Percentiles rank a stretch among this genome's conserved stretches.
Evolutionary conservation across 2,329 filamentous ascomycete genomes (phyloP).

Genomic region (Fusarium decemcellulare): DNA sequence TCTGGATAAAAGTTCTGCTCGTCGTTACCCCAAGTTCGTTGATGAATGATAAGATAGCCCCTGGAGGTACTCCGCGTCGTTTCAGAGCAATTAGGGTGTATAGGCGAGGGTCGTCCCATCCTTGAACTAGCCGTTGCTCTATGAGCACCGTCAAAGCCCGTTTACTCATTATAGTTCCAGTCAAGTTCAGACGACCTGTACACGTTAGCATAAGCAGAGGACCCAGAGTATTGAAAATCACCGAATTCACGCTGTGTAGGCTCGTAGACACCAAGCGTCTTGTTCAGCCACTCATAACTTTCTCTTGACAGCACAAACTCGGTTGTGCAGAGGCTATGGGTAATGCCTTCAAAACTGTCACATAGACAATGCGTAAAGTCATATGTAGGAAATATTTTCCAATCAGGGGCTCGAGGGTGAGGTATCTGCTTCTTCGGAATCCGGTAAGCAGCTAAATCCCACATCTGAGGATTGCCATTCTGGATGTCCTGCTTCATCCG

Average conservation of each 20-base stretch:
- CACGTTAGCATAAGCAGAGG: neutral
- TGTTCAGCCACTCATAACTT: slow-evolving; percentile 93
- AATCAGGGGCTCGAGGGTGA: slow-evolving; percentile 87
- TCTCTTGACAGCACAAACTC: slow-evolving; percentile 89
- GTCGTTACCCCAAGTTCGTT: slow-evolving; percentile 94
- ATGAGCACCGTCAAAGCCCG: slow-evolving; percentile 87
- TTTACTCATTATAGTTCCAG: slow-evolving; percentile 90
- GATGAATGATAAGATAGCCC: slow-evolving; percentile 90
- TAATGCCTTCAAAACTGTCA: slow-evolving; percentile 93
- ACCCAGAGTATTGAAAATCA: slow-evolving; percentile 16
- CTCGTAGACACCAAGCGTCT: slow-evolving; percentile 84
- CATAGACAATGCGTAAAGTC: slow-evolving; percentile 93
- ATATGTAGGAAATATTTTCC: slow-evolving; percentile 96
- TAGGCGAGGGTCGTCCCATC: slow-evolving; percentile 92
- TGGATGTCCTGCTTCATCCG: slow-evolving; percentile 94
- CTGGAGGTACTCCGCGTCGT: slow-evolving; percentile 87
- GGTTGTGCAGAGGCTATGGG: slow-evolving; percentile 92
- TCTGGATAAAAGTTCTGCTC: slow-evolving; percentile 82
- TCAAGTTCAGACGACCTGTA: slow-evolving; percentile 71
- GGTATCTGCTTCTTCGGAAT: slow-evolving; percentile 79
- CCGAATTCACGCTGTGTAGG: slow-evolving; percentile 94
- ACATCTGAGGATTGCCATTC: slow-evolving; percentile 93
- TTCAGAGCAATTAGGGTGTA: slow-evolving; percentile 91
- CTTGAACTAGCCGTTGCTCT: slow-evolving; percentile 80
- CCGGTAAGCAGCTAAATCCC: slow-evolving; percentile 94